Percentiles rank a stretch among this genome's conserved stretches.
Evolutionary conservation across 2,329 filamentous ascomycete genomes (phyloP).

Genomic region (Neopestalotiopsis clavispora): DNA sequence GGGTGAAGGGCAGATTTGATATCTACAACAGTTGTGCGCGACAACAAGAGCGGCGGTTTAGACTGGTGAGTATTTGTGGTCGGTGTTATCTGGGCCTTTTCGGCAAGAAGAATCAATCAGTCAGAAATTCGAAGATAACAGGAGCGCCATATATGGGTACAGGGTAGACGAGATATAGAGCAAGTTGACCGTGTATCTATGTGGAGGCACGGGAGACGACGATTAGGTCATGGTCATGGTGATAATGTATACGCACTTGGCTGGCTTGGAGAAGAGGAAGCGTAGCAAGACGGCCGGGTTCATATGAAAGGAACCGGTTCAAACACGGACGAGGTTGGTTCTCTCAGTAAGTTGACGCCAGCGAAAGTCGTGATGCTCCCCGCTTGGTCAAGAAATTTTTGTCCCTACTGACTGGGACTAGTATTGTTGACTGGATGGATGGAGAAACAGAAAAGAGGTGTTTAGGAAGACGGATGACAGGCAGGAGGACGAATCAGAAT

Average conservation of each 20-base stretch:
- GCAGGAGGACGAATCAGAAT: not conserved
- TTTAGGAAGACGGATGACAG: not conserved
- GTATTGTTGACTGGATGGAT: not conserved
- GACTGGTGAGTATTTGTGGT: slow-evolving; percentile 16
- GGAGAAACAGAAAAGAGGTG: not conserved
- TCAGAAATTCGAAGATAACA: not conserved
- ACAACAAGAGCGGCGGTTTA: slow-evolving; percentile 19
- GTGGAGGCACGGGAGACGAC: slow-evolving; percentile 10
- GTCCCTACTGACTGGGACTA: not conserved
- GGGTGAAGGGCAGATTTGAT: slow-evolving; percentile 71
- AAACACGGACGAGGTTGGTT: not conserved
- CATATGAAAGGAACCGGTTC: slow-evolving; percentile 58
- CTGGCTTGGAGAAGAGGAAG: slow-evolving; percentile 85
- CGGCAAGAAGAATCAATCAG: not conserved
- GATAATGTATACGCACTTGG: slow-evolving; percentile 69
- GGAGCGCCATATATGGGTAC: not conserved
- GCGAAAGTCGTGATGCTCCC: not conserved
- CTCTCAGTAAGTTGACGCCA: not conserved
- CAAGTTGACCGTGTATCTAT: not conserved
- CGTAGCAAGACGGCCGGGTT: slow-evolving; percentile 88
- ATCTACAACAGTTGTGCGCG: not conserved
- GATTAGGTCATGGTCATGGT: not conserved
- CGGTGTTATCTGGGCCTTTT: slow-evolving; percentile 66
- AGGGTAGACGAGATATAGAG: not conserved
- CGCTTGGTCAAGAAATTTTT: not conserved